phyloP scores from a whole-genome alignment of 1,139 yeast species.

The Suhomyces terraborum region DNA sequence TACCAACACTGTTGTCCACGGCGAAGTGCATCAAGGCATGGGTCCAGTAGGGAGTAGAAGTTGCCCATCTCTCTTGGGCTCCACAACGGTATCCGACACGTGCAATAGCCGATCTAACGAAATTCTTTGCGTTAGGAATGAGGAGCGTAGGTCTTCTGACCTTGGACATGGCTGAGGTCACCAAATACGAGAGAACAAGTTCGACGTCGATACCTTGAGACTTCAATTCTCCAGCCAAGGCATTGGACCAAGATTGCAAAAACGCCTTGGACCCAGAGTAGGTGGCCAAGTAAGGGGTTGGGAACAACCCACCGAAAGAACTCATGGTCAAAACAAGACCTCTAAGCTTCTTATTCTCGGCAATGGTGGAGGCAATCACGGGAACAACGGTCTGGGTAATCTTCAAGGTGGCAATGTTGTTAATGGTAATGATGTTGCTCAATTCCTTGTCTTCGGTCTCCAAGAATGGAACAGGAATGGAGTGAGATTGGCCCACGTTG shows the following conservation, averaged over 20 bases:
- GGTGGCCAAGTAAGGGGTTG: constrained; percentile 89
- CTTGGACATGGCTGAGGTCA: constrained; percentile 95
- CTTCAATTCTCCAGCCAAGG: constrained; percentile 84
- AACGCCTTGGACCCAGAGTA: constrained; percentile 97
- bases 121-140: constrained; percentile 80
- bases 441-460: constrained; percentile 78
- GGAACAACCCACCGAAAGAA: constrained; percentile 91
- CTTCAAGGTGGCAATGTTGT: constrained; percentile 80
- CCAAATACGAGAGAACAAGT: constrained; percentile 84
- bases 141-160: constrained; percentile 70
- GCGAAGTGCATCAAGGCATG: constrained; percentile 93
- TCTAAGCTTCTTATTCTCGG: constrained; percentile 39
- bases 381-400: constrained; percentile 81
- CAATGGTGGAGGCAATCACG: constrained; percentile 55
- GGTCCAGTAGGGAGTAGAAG: constrained; percentile 89
- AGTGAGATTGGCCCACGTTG: constrained; percentile 93
- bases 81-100: constrained; percentile 85
- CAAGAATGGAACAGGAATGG: constrained; percentile 89
- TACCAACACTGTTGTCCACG: constrained; percentile 79
- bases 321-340: constrained; percentile 94
- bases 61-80: constrained; percentile 86
- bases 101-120: constrained; percentile 69
- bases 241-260: constrained; percentile 87
- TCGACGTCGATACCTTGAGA: constrained; percentile 78
- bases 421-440: constrained; percentile 77